Percentiles rank a stretch among this genome's conserved stretches.
Evolutionary conservation across 2,329 filamentous ascomycete genomes (phyloP).

Genomic region (Geoglossum cookeanum): DNA sequence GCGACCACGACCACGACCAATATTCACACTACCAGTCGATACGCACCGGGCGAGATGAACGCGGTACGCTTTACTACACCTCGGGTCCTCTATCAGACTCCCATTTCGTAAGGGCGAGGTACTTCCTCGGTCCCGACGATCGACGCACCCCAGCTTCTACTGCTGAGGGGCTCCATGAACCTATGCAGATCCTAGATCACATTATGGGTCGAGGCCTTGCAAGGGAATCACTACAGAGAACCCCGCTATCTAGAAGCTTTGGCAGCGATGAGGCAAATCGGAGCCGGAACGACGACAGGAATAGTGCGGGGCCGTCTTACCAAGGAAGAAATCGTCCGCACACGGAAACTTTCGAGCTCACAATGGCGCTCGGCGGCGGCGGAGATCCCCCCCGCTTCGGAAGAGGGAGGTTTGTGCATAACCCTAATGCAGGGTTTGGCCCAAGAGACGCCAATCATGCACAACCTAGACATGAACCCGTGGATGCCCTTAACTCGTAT

Average conservation of each 20-base stretch:
- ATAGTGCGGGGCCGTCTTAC: neutral
- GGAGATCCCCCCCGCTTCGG: neutral
- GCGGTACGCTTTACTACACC: neutral
- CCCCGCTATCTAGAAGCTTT: neutral
- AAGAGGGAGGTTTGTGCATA: neutral
- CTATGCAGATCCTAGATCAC: neutral
- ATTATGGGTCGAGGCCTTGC: neutral
- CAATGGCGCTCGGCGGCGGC: neutral
- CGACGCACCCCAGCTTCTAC: neutral
- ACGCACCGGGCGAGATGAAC: neutral
- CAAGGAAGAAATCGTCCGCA: neutral
- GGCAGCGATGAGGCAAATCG: too few species aligned
- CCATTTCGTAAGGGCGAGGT: neutral
- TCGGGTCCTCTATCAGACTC: neutral
- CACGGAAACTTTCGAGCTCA: neutral
- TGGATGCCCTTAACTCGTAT: constrained; percentile 30
- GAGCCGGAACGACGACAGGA: neutral
- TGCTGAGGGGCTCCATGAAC: neutral
- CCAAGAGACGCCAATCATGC: constrained; percentile 33
- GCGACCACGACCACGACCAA: neutral
- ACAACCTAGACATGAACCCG: constrained; percentile 26
- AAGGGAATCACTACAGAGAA: neutral
- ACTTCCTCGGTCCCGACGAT: neutral
- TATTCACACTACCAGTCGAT: neutral
- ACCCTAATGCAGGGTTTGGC: constrained; percentile 20